Base-by-base conservation (phyloP, 306 rosid species). In the Cotoneaster glaucophyllus region DNA sequence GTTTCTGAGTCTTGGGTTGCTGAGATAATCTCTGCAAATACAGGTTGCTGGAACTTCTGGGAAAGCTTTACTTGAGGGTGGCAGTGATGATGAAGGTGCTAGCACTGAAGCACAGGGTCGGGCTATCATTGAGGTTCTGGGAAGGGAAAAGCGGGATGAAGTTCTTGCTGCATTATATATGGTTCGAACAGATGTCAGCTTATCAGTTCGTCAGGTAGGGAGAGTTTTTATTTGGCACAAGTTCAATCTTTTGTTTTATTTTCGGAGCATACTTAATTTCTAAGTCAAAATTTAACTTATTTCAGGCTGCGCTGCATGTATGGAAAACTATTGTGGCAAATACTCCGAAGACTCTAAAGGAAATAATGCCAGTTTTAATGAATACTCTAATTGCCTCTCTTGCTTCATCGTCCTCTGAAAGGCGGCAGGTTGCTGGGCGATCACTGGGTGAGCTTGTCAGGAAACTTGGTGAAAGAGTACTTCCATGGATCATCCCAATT, bases 21-120 rank as follows among this genome's bases (percentile, higher is more conserved):
- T 76, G 71, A 52, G 67, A 77, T 48, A 6, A 65, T 39, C 70
- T 80, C 32, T 64, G 74, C 67, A 79, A 52, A 52, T 75, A 45
- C 87, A 95, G 99, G 99, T 95, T 84, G 99, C 97, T 76, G 99
- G 99, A 74, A 95, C 97, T 74, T 90, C 99, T 78, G 99, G 99
- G 78, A 95, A 95, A 87, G 99, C 99, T 67, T 89, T 95, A 79
- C 97, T 95, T 73, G 99, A 95, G 82, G 99, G 99, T 39, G 99
- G 99, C 70, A 95, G 99, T 81, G 99, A 95, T 65, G 99, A 95
- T 89, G 99, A 95, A 88, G 99, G 99, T 83, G 86, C 99, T 66
- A 95, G 99, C 69, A 95, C 97, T 15, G 99, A 95, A 87, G 99
- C 99, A 53, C 97, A 95, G 19, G 99, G 99, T 18, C 97, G 99